Conservation (phyloP, 2,329 filamentous ascomycete genomes). For the Calonectria henricotiae region DNA sequence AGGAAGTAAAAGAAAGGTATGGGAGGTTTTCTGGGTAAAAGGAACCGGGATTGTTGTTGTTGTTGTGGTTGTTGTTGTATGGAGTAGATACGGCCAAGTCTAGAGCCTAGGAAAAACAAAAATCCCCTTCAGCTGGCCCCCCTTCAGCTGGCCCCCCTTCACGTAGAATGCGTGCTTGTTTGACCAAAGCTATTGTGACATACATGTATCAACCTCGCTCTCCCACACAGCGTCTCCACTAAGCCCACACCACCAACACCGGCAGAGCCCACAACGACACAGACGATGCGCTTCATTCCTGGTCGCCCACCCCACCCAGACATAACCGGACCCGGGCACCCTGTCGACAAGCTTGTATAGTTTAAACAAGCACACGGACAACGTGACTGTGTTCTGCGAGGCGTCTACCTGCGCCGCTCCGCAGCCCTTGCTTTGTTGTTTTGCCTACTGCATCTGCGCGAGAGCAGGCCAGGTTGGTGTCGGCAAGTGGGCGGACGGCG, state of each 20-base stretch:
- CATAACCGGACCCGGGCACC: not conserved
- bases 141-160: slow-evolving; percentile 8
- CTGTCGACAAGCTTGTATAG: slow-evolving; percentile 7
- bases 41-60: slow-evolving; percentile 1
- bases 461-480: not conserved
- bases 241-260: slow-evolving; percentile 18
- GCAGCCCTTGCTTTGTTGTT: not conserved
- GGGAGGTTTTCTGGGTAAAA: slow-evolving; percentile 10
- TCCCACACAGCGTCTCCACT: not conserved
- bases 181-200: slow-evolving; percentile 8
- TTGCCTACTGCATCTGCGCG: not conserved
- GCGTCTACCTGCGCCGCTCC: not conserved
- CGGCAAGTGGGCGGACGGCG: not conserved
- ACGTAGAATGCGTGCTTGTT: slow-evolving; percentile 4
- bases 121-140: not conserved
- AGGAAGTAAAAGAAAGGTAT: not conserved
- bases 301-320: slow-evolving; percentile 7
- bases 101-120: slow-evolving; percentile 2
- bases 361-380: slow-evolving; percentile 21
- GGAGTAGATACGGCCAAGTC: slow-evolving; percentile 11
- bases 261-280: not conserved
- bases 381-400: not conserved
- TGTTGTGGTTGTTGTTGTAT: not conserved
- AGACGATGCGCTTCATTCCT: not conserved
- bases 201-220: slow-evolving; percentile 18